These are phyloP conservation scores for Pugionium cornutum DNA, from an alignment of 345 rosid genomes.

Conservation along the genomic window DNA sequence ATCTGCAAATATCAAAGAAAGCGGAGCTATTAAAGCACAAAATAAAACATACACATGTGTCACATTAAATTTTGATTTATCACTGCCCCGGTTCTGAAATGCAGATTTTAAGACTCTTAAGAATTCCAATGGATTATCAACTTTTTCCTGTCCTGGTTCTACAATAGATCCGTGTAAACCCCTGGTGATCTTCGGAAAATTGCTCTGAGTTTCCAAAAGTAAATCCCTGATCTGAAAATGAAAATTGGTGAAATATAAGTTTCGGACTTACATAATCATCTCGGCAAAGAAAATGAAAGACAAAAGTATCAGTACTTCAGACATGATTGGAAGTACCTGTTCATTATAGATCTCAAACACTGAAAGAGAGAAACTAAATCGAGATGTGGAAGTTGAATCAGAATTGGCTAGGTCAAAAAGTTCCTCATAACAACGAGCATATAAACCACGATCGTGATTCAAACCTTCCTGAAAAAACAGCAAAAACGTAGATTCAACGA, in stretches of 20 bases:
- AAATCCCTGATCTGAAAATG: constrained; percentile 66
- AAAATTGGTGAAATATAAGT: constrained; percentile 17
- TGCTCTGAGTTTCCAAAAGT: constrained; percentile 55
- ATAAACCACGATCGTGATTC: constrained; percentile 87
- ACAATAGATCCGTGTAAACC: constrained; percentile 53
- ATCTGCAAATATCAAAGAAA: background rate
- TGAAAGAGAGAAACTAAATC: constrained; percentile 69
- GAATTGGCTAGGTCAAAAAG: constrained; percentile 85
- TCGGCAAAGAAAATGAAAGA: constrained; percentile 26
- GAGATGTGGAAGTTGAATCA: constrained; percentile 76
- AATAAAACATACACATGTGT: constrained; percentile 81
- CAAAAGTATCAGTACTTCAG: constrained; percentile 13
- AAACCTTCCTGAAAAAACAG: constrained; percentile 82
- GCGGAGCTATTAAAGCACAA: constrained; percentile 16
- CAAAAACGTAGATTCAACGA: constrained; percentile 24
- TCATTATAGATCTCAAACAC: constrained; percentile 89
- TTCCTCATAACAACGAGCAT: constrained; percentile 95
- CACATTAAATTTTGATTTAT: constrained; percentile 63
- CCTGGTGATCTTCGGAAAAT: constrained; percentile 58
- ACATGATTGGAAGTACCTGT: constrained; percentile 58
- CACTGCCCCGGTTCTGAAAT: constrained; percentile 60
- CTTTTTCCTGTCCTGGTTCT: constrained; percentile 69
- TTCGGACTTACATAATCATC: constrained; percentile 15
- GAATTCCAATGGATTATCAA: constrained; percentile 74
- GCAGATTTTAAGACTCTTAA: constrained; percentile 69